phyloP scores from a whole-genome alignment of 2,329 filamentous ascomycete species.

The Fusarium nurragi region DNA sequence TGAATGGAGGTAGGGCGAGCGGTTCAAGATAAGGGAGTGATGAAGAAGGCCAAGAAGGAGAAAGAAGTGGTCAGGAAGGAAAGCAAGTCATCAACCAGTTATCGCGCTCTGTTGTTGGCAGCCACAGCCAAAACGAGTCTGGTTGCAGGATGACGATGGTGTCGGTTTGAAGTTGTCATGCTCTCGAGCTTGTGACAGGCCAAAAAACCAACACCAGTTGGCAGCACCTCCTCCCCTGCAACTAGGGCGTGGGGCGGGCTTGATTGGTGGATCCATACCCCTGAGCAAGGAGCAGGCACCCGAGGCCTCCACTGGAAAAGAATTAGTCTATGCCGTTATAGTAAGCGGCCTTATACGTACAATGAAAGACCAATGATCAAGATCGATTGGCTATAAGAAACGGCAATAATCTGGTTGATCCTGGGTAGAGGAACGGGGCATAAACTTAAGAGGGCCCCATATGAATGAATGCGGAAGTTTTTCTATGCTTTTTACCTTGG shows the following conservation, averaged over 20 bases:
- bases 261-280: slow-evolving; percentile 33
- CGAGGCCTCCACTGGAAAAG: neutral
- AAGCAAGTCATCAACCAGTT: slow-evolving; percentile 2
- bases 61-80: slow-evolving; percentile 3
- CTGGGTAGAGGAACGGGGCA: slow-evolving; percentile 5
- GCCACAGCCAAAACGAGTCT: slow-evolving; percentile 22
- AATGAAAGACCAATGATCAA: neutral
- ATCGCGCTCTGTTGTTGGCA: neutral
- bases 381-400: slow-evolving; percentile 11
- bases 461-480: slow-evolving; percentile 6
- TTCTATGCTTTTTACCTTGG: slow-evolving; percentile 6
- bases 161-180: slow-evolving; percentile 36
- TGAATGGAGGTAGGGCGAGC: neutral
- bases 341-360: neutral
- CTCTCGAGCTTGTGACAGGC: slow-evolving; percentile 32
- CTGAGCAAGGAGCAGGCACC: slow-evolving; percentile 10
- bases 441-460: slow-evolving; percentile 4
- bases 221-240: slow-evolving; percentile 16
- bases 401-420: neutral
- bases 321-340: neutral
- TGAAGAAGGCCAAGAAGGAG: slow-evolving; percentile 4
- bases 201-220: slow-evolving; percentile 3
- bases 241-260: neutral
- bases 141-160: slow-evolving; percentile 36
- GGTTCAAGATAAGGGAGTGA: slow-evolving; percentile 14